Evolutionary conservation across 352 stramenopile species (phyloP), one percentile per base, ranked within the genome.

Genomic region (Pythium brachiatum): DNA sequence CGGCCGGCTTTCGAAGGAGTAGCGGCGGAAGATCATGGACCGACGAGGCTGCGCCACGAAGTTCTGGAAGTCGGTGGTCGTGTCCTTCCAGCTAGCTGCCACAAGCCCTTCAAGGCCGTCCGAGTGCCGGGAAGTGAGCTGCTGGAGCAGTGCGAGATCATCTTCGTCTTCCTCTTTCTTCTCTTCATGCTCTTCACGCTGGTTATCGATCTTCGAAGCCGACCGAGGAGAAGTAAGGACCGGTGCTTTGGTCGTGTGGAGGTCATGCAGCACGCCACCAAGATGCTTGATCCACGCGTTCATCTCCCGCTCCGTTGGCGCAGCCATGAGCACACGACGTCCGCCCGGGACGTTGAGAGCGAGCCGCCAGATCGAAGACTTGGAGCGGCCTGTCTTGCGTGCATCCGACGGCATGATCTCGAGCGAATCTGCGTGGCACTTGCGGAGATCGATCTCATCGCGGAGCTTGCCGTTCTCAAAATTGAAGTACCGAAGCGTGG

Each of bases 231-330:
- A 15, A 13, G 31, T 21, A 26, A 16, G 3, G 18, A 20, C 4
- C 3, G 21, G 9, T 1, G n/a, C 16, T 11, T 29, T 36, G 12
- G 27, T 7, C n/a, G 11, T 3, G 2, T 29, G 44, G 13, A 57
- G 57, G 2, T 25, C 25, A 15, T 53, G 47, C 21, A 69, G 43
- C 16, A 61, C 51, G 1, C 23, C 11, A 18, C 32, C 27, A 29
- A 94, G 70, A 57, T 92, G 86, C 64, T 89, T 75, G 44, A 89
- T 81, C 85, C 85, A 94, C 55, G 88, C 69, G 60, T 94, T 94
- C 85, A 94, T 94, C 60, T 94, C 85, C 62, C 88, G 88, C 57
- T 94, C 83, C 16, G 85, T 90, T 12, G 76, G 72, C 0, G 83
- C 78, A 7, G 83, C 85, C 39, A 94, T 72, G 15, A 94, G 62